Conservation (phyloP, 768 basidiomycete genomes). For the Mycena galopus region DNA sequence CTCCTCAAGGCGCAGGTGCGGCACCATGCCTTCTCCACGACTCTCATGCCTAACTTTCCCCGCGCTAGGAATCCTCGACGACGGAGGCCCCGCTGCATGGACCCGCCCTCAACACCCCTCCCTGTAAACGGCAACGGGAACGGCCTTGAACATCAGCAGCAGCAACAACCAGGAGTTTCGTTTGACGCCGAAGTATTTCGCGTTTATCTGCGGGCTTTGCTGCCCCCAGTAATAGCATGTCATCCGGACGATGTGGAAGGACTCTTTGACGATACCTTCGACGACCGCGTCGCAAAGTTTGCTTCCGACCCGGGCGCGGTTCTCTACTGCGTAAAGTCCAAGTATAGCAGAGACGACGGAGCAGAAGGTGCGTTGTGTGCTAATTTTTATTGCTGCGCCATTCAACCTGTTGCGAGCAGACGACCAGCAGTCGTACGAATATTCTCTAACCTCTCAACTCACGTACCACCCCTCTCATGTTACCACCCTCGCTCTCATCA, state of each 20-base stretch:
- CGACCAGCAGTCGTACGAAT: constrained; percentile 75
- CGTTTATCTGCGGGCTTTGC: constrained; percentile 75
- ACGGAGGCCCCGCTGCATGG: constrained; percentile 35
- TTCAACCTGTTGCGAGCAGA: constrained; percentile 56
- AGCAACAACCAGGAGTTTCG: constrained; percentile 49
- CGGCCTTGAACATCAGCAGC: constrained; percentile 43
- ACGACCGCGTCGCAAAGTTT: constrained; percentile 82
- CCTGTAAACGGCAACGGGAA: constrained; percentile 32
- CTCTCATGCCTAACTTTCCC: constrained; percentile 32
- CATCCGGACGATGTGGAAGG: constrained; percentile 71
- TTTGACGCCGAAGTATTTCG: constrained; percentile 83
- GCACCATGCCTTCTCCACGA: constrained; percentile 31
- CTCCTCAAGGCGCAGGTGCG: constrained; percentile 34
- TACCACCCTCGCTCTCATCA: constrained; percentile 95
- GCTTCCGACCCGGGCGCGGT: constrained; percentile 81
- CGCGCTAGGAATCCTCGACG: constrained; percentile 32
- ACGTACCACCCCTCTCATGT: constrained; percentile 84
- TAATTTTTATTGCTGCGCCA: constrained; percentile 24
- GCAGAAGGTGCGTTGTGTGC: constrained; percentile 69
- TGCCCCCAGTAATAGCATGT: constrained; percentile 89
- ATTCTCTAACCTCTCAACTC: constrained; percentile 79
- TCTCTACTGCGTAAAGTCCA: constrained; percentile 82
- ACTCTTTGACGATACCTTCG: constrained; percentile 79
- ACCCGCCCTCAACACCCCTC: constrained; percentile 31
- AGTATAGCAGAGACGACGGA: constrained; percentile 66